Evolutionary conservation across 768 basidiomycete species (phyloP).

Genomic region (Pisolithus albus): DNA sequence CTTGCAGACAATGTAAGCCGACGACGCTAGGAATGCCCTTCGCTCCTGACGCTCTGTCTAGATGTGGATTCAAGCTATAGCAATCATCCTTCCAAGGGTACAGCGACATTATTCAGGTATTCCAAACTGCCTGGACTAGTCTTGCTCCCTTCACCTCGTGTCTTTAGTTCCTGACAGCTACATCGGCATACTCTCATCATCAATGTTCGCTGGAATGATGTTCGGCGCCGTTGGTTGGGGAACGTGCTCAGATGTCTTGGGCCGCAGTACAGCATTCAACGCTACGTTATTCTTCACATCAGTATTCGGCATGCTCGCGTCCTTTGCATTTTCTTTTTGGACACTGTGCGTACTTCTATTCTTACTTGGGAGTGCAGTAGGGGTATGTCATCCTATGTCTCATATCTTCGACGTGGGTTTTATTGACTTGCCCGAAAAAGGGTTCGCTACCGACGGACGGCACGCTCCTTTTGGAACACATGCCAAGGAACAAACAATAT

Average conservation of each 20-base stretch:
- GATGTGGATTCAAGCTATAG: conserved; percentile 93
- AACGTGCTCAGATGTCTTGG: conserved; percentile 84
- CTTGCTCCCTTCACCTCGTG: conserved; percentile 12
- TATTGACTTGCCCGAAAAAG: conserved; percentile 31
- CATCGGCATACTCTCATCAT: conserved; percentile 78
- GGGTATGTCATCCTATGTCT: conserved; percentile 45
- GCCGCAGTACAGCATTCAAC: conserved; percentile 88
- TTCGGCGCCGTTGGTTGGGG: conserved; percentile 90
- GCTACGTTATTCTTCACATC: conserved; percentile 86
- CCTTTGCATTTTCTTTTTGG: conserved; percentile 62
- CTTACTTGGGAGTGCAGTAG: conserved; percentile 87
- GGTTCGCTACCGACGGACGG: conserved; percentile 97
- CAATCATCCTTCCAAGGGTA: conserved; percentile 93
- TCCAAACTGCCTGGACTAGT: conserved; percentile 14
- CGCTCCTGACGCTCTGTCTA: conserved; percentile 32
- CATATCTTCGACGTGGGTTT: background rate
- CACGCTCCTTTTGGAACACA: conserved; percentile 85
- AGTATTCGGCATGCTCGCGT: conserved; percentile 77
- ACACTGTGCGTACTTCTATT: conserved; percentile 75
- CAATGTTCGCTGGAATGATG: conserved; percentile 98
- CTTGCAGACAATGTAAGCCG: conserved; percentile 79
- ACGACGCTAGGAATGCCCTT: background rate
- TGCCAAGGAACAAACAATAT: conserved; percentile 88
- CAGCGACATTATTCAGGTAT: conserved; percentile 80
- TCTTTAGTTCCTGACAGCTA: conserved; percentile 59